Conservation (phyloP, 192 early-diverging fungal genomes). For the Backusella westeae region DNA sequence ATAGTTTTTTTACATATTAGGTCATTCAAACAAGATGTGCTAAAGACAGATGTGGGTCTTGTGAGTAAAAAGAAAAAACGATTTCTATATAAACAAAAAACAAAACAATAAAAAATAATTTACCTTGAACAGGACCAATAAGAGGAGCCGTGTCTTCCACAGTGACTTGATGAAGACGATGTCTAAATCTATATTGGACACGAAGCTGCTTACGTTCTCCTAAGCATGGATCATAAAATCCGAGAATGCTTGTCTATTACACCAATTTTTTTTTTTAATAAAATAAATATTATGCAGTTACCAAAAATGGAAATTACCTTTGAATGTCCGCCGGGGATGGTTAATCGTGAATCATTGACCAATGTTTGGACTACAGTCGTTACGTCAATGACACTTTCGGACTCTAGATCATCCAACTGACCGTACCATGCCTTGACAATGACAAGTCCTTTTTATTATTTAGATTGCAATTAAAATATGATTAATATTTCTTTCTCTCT, state of each 20-base stretch:
- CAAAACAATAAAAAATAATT: not conserved
- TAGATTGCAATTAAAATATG: conserved; percentile 8
- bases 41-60: conserved; percentile 5
- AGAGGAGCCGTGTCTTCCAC: conserved; percentile 12
- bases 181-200: conserved; percentile 20
- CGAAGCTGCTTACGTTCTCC: conserved; percentile 9
- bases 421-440: conserved; percentile 90
- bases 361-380: conserved; percentile 83
- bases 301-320: conserved; percentile 56
- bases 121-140: conserved; percentile 16
- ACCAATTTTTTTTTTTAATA: not conserved
- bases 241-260: conserved; percentile 16
- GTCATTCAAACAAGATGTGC: conserved; percentile 13
- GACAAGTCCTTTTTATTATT: conserved; percentile 52
- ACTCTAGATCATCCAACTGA: conserved; percentile 52
- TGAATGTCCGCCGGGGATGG: conserved; percentile 81
- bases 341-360: conserved; percentile 83
- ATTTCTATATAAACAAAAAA: not conserved
- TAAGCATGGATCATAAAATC: conserved; percentile 21
- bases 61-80: not conserved
- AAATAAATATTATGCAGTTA: not conserved
- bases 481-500: not conserved
- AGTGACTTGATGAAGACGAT: conserved; percentile 16
- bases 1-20: not conserved
- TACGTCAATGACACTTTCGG: conserved; percentile 67